Conservation (phyloP, 2,329 filamentous ascomycete genomes). For the Emergomyces pasteurianus region DNA sequence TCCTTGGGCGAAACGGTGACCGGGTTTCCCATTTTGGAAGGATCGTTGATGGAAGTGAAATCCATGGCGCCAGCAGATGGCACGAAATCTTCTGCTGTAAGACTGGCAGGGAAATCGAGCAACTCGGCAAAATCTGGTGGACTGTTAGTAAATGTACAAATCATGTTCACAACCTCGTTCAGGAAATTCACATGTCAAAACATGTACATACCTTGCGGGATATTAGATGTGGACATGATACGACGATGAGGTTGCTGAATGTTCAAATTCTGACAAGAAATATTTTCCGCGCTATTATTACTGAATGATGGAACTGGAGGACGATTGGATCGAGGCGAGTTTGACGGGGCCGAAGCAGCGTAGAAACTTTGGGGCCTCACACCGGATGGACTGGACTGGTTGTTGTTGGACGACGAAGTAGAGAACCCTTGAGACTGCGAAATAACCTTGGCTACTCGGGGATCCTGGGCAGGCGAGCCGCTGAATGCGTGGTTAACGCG, state of each 20-base stretch:
- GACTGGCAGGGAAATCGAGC: conserved; percentile 19
- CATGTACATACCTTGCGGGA: conserved; percentile 25
- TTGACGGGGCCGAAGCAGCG: conserved; percentile 29
- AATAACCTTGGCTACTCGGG: conserved; percentile 29
- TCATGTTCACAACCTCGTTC: conserved; percentile 21
- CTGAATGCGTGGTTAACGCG: neutral
- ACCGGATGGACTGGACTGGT: conserved; percentile 24
- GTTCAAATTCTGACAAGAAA: conserved; percentile 20
- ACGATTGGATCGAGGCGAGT: conserved; percentile 24
- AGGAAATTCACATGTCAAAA: conserved; percentile 8
- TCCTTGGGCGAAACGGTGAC: conserved; percentile 75
- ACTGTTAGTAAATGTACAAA: conserved; percentile 2
- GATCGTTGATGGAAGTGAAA: conserved; percentile 37
- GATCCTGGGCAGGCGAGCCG: conserved; percentile 22
- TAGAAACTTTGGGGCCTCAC: conserved; percentile 19
- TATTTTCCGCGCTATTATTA: conserved; percentile 18
- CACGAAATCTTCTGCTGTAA: conserved; percentile 17
- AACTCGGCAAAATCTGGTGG: conserved; percentile 17
- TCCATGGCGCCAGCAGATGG: conserved; percentile 16
- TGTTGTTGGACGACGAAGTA: conserved; percentile 25
- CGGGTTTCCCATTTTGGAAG: conserved; percentile 18
- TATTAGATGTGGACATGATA: conserved; percentile 29
- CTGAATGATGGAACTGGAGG: conserved; percentile 29
- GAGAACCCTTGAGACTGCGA: conserved; percentile 28
- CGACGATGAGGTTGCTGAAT: conserved; percentile 19